A percentile compares a stretch with the other conserved stretches of the same genome.
phyloP scores from a whole-genome alignment of 257 asterid genomes.

The Solanum acaule region DNA sequence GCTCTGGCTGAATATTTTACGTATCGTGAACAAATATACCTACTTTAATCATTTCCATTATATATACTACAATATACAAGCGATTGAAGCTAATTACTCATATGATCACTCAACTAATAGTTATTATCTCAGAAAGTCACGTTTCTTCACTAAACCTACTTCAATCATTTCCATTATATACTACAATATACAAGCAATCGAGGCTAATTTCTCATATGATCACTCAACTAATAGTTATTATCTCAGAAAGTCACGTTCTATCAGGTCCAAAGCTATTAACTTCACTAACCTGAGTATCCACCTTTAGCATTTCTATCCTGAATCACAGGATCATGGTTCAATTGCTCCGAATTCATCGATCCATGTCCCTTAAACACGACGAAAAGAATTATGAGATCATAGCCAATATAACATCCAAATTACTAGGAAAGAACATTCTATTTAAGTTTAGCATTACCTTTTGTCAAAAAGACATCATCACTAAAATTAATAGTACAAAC shows the following conservation, averaged over 20 bases:
- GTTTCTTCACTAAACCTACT: no score
- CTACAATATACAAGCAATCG: not conserved
- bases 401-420: not conserved
- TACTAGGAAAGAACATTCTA: not conserved
- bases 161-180: no score
- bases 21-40: not conserved
- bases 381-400: not conserved
- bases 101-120: not conserved
- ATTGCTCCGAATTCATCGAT: constrained; percentile 16
- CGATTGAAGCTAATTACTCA: no score
- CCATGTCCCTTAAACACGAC: constrained; percentile 27
- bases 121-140: not conserved
- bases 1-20: not conserved
- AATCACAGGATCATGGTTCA: constrained; percentile 33
- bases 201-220: not conserved
- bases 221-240: not conserved
- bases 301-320: constrained; percentile 33
- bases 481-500: not conserved
- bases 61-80: not conserved
- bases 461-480: not conserved
- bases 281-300: constrained; percentile 37
- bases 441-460: not conserved
- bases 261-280: not conserved
- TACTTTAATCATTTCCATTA: not conserved
- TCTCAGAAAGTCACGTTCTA: not conserved